Evolutionary conservation across 164 flowering plant genomes (phyloP), one percentile per base, ranked within the genome.

Genomic region (Kingdonia uniflora): DNA sequence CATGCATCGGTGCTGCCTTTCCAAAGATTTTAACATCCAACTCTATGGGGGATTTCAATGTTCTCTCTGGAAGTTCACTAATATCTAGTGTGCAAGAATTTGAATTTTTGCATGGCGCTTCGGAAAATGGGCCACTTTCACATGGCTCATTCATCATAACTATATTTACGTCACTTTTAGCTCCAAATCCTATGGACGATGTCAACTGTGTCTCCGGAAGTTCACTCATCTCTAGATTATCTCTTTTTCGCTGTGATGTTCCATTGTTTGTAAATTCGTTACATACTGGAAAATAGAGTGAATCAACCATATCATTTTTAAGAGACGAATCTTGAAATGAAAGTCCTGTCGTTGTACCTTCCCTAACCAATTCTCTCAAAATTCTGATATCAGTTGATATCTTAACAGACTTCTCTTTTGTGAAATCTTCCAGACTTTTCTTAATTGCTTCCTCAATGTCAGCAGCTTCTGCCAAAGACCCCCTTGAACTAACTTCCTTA

Each of bases 391-490:
- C 64, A 62, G 60, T 40, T 14, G 53, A 55, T 41, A 15, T n/a
- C n/a, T n/a, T 50, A 49, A 54, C 49, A 42, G 58, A 20, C 33
- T 52, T 68, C 23, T 59, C 16, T 47, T 29, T 54, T 35, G 50
- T 49, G 53, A 56, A 21, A 64, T 92, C 85, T 54, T 72, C 67
- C 33, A 88, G 77, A 67, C 96, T 92, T 70, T 87, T 76, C 71
- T 70, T 77, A 38, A 92, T 82, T 63, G 96, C 98, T 69, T 92
- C 96, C 70, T 84, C 85, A 41, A 88, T 61, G 49, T 78, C 80
- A 61, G 86, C 75, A 54, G 84, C 95, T 78, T 92, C 98, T 62
- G 79, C 79, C 59, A 78, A 16, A 60, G 25, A 50, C 49, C 85
- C 88, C 68, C 46, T 75, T 39, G 84, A 78, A 62, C 59, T 58